Conservation (phyloP, 192 early-diverging fungal species). For the Backusella mclennaniae region DNA sequence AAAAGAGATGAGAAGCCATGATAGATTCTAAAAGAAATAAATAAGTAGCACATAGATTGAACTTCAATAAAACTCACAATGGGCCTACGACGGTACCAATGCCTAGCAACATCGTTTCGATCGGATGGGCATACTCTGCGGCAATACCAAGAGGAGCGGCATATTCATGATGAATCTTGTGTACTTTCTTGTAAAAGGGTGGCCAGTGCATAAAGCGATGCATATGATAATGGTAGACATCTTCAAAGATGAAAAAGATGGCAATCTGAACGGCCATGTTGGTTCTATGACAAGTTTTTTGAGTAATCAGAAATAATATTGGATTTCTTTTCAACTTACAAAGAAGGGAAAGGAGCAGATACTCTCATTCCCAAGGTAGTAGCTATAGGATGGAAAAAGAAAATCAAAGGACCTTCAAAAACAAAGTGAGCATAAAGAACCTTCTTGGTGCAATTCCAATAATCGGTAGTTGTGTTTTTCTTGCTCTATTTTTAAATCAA, state of each 20-base stretch:
- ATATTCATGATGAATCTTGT: slow-evolving; percentile 95
- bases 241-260: slow-evolving; percentile 83
- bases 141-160: slow-evolving; percentile 81
- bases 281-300: not conserved
- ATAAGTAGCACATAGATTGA: no score
- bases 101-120: slow-evolving; percentile 88
- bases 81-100: slow-evolving; percentile 83
- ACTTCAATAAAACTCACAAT: slow-evolving; percentile 19
- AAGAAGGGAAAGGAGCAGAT: slow-evolving; percentile 79
- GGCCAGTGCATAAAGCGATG: slow-evolving; percentile 89
- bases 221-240: slow-evolving; percentile 87
- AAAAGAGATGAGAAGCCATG: not conserved
- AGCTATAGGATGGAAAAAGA: slow-evolving; percentile 82
- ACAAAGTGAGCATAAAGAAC: slow-evolving; percentile 80
- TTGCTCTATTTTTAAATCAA: slow-evolving; percentile 43
- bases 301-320: not conserved
- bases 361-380: slow-evolving; percentile 84
- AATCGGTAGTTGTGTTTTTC: slow-evolving; percentile 57
- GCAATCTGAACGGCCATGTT: slow-evolving; percentile 55
- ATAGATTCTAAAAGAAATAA: slow-evolving; percentile 25
- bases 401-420: slow-evolving; percentile 89
- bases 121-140: slow-evolving; percentile 88
- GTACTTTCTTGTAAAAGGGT: slow-evolving; percentile 84
- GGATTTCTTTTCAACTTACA: slow-evolving; percentile 38
- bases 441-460: slow-evolving; percentile 67